Evolutionary conservation across 345 rosid species (phyloP), one percentile per base, ranked within the genome.

Genomic region (Cardiospermum halicacabum): DNA sequence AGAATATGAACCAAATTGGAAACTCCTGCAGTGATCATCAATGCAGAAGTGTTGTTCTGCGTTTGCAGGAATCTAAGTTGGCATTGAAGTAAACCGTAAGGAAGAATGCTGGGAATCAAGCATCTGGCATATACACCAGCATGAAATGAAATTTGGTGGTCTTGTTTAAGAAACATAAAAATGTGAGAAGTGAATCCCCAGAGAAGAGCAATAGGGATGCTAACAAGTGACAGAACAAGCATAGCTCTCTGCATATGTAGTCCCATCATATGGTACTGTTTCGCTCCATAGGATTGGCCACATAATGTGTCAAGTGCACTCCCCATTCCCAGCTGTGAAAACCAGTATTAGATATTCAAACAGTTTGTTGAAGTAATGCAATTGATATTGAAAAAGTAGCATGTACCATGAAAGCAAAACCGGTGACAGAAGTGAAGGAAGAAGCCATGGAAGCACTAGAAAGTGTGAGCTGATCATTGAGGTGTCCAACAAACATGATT

Each of bases 391-490:
- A 3, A 34, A 3, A 34, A 4, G 21, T 39, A 16, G 9, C 57
- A 30, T 25, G 4, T 62, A 77, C 78, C 81, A 75, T 53, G 43
- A 63, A 54, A 54, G 77, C 37, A 59, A 62, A 75, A n/a, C 77
- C 77, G 39, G 82, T 78, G 7, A 78, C 77, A 19, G 67, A 69
- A 42, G 80, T 75, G 60, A 78, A 75, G 0, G 80, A 78, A 66
- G 80, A 62, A 19, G 82, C 82, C 72, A 75, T 66, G 19, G 82
- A 78, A 72, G 82, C 77, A 34, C 82, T 60, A 15, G 82, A 37
- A 7, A 78, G 80, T 32, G 77, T 26, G 9, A 78, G 64, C 70
- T 74, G 63, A 69, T 62, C 69, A 0, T 69, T 77, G 2, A 68
- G 82, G 13, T 45, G 82, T 40, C 79, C 82, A 3, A 78, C 73